phyloP scores from a whole-genome alignment of 306 rosid species.

The Cucumis cinereus region DNA sequence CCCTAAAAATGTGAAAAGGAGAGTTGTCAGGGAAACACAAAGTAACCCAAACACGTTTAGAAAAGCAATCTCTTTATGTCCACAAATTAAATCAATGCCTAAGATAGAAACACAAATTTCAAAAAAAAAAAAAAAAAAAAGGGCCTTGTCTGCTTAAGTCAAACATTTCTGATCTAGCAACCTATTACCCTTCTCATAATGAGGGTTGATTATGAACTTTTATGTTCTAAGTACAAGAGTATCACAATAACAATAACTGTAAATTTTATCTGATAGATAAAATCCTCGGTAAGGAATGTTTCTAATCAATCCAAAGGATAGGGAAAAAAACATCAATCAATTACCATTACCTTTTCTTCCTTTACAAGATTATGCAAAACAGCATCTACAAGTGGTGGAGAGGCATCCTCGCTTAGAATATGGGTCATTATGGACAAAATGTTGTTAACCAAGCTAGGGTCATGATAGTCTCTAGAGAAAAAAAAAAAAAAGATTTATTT shows the following conservation, averaged over 20 bases:
- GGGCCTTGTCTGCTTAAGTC: not conserved
- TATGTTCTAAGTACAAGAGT: not conserved
- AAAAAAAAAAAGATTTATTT: not conserved
- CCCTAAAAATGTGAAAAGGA: slow-evolving; percentile 31
- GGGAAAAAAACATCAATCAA: not conserved
- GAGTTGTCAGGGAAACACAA: not conserved
- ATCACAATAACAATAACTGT: not conserved
- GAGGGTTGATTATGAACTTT: not conserved
- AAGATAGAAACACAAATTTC: not conserved
- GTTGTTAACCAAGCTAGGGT: slow-evolving; percentile 39
- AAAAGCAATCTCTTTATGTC: not conserved
- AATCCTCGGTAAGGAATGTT: not conserved
- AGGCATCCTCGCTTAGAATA: slow-evolving; percentile 51
- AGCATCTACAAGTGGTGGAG: slow-evolving; percentile 57
- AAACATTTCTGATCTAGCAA: not conserved
- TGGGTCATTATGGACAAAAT: slow-evolving; percentile 51
- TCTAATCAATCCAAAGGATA: not conserved
- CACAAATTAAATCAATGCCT: not conserved
- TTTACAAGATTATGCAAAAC: slow-evolving; percentile 58
- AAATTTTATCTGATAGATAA: not conserved
- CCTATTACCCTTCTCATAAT: not conserved
- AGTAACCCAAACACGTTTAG: not conserved
- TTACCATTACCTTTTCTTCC: slow-evolving; percentile 40
- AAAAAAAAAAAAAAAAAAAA: not conserved
- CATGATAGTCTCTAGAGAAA: slow-evolving; percentile 47